Conservation (phyloP, 768 basidiomycete species). For the Mycena venus region DNA sequence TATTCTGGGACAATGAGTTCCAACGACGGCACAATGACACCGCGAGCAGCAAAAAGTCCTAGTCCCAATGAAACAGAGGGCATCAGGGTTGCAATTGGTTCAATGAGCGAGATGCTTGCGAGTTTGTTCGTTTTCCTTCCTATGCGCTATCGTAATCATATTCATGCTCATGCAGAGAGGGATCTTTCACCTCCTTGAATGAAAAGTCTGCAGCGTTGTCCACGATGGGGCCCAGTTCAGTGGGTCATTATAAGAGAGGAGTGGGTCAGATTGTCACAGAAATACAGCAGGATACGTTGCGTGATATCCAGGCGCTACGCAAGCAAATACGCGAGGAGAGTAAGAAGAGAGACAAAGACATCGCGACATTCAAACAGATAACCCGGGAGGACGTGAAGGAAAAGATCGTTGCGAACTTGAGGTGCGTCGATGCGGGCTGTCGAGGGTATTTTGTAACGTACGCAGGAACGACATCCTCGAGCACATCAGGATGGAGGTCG, state of each 20-base stretch:
- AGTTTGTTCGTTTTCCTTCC: conserved; percentile 33
- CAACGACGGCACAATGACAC: conserved; percentile 30
- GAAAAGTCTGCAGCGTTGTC: conserved; percentile 45
- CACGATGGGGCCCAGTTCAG: conserved; percentile 44
- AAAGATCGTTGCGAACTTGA: conserved; percentile 42
- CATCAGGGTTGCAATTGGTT: conserved; percentile 20
- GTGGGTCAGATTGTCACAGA: background rate
- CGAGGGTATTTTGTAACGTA: conserved; percentile 31
- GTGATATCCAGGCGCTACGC: conserved; percentile 36
- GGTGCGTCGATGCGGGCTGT: conserved; percentile 48
- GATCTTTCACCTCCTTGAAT: conserved; percentile 45
- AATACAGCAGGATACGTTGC: conserved; percentile 18
- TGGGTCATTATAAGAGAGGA: conserved; percentile 28
- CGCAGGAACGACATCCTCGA: conserved; percentile 52
- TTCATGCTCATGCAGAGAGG: conserved; percentile 28
- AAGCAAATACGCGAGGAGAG: conserved; percentile 46
- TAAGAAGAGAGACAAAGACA: conserved; percentile 39
- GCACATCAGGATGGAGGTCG: conserved; percentile 56
- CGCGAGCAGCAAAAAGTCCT: conserved; percentile 19
- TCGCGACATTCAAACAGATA: conserved; percentile 28
- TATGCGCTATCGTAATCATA: too few relatives aligned
- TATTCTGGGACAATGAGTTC: conserved; percentile 21
- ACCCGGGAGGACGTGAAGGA: conserved; percentile 41
- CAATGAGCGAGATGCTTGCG: conserved; percentile 28
- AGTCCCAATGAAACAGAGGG: conserved; percentile 17